Evolutionary conservation across 192 early-diverging fungal genomes (phyloP).

Genomic region (Podila verticillata): DNA sequence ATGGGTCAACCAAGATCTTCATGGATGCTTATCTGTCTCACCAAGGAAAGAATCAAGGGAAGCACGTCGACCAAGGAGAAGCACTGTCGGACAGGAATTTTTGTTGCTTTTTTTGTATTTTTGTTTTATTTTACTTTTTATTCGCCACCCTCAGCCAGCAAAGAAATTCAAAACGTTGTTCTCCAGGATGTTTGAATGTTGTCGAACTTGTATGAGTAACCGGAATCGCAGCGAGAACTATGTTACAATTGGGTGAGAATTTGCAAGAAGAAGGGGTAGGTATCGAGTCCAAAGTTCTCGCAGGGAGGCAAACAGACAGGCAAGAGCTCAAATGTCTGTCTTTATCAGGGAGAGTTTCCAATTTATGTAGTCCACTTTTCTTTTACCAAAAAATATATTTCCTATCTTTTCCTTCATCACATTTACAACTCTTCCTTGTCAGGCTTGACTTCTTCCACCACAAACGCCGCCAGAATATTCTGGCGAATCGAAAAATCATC

Average conservation of each 20-base stretch:
- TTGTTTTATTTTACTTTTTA: neutral
- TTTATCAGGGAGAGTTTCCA: too few species aligned
- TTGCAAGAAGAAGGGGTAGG: constrained; percentile 3
- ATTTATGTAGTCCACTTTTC: too few species aligned
- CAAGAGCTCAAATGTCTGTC: neutral
- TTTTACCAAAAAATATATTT: constrained; percentile 3
- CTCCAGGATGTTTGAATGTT: too few species aligned
- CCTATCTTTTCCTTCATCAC: neutral
- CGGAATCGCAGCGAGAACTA: neutral
- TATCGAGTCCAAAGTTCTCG: neutral
- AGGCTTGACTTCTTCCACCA: neutral
- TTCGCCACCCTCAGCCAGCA: neutral
- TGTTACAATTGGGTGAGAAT: neutral
- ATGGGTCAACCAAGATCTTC: neutral
- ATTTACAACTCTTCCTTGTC: constrained; percentile 18
- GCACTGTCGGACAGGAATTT: too few species aligned
- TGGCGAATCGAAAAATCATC: constrained; percentile 85
- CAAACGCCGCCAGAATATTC: constrained; percentile 77
- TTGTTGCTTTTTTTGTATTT: neutral
- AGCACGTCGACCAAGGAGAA: neutral
- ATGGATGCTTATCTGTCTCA: neutral
- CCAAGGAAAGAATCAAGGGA: too few species aligned
- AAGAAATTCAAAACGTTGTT: too few species aligned
- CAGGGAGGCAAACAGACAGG: neutral
- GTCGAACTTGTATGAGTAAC: constrained; percentile 1